Evolutionary conservation across 768 basidiomycete genomes (phyloP), one percentile per base, ranked within the genome.

Genomic region (Lentinus brumalis): DNA sequence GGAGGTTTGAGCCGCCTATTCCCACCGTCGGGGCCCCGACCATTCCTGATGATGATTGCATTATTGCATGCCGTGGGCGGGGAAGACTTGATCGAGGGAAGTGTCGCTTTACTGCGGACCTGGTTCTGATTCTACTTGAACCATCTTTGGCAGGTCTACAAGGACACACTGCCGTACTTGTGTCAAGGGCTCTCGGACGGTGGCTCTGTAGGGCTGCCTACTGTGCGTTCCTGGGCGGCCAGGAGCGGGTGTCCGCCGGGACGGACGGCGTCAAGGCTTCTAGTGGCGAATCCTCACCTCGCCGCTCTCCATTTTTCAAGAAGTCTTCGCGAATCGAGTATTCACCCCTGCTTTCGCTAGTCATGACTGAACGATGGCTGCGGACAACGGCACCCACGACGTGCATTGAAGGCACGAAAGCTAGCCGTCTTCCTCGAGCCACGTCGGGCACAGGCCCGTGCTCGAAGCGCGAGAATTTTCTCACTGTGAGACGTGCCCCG

Each of bases 381-480:
- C 60, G 54, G 60, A 46, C 15, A 32, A 46, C 44, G 39, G 50
- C 50, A 56, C 45, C 32, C 50, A 56, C 45, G 60, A 52, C 60
- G 56, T 46, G 60, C 45, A 16, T 47, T 56, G 54, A 39, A 51
- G 60, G 50, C 35, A 47, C 31, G 55, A 39, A 32, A 3, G 18
- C 53, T 21, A 18, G 50, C 51, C 41, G 12, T 41, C 11, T 29
- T 56, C 46, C 50, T 12, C 50, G 55, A 53, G 46, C 39, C 8
- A 12, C 44, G 60, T 50, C 31, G 39, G 40, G 41, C 44, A 18
- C 57, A 38, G 46, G 16, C 45, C 35, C 38, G 49, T 50, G 59
- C 61, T 56, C 51, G 49, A 62, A 49, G 61, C 56, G 61, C 61
- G 61, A 56, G 61, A 57, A 58, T 32, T 40, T 49, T 62, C 61